A percentile compares a stretch with the other conserved stretches of the same genome.
Evolutionary conservation across 331 rosid species (phyloP).

Genomic region (Quercus phellos): DNA sequence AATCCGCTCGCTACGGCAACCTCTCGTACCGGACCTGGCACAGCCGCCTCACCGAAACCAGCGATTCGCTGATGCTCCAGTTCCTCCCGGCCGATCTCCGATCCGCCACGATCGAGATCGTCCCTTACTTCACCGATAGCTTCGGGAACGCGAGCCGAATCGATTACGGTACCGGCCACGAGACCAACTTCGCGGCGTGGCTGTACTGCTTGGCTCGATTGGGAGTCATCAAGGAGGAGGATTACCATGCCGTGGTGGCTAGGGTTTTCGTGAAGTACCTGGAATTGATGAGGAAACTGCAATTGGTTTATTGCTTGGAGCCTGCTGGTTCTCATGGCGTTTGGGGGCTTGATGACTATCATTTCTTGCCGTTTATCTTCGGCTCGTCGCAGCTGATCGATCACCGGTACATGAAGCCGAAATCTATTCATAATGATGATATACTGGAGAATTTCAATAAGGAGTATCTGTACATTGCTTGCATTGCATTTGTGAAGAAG

Average conservation of each 20-base stretch:
- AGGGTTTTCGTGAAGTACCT: constrained; percentile 72
- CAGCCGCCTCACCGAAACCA: constrained; percentile 30
- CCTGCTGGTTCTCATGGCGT: constrained; percentile 99
- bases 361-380: constrained; percentile 76
- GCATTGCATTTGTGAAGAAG: constrained; percentile 70
- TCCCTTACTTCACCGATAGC: constrained; percentile 65
- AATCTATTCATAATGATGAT: constrained; percentile 83
- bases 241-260: constrained; percentile 60
- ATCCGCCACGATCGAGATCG: constrained; percentile 54
- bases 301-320: constrained; percentile 66
- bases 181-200: constrained; percentile 93
- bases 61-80: constrained; percentile 43
- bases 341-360: constrained; percentile 97
- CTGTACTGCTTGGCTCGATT: constrained; percentile 68
- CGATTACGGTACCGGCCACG: constrained; percentile 96
- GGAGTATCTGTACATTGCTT: constrained; percentile 68
- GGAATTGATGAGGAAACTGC: constrained; percentile 88
- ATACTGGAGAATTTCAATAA: constrained; percentile 73
- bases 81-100: constrained; percentile 52
- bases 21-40: constrained; percentile 76
- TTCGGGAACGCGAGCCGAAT: constrained; percentile 82
- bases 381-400: constrained; percentile 90
- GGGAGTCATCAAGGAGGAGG: constrained; percentile 62
- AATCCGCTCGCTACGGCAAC: constrained; percentile 77
- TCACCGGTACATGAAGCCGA: constrained; percentile 94